phyloP scores from a whole-genome alignment of 768 basidiomycete genomes.

The Cystofilobasidium capitatum region DNA sequence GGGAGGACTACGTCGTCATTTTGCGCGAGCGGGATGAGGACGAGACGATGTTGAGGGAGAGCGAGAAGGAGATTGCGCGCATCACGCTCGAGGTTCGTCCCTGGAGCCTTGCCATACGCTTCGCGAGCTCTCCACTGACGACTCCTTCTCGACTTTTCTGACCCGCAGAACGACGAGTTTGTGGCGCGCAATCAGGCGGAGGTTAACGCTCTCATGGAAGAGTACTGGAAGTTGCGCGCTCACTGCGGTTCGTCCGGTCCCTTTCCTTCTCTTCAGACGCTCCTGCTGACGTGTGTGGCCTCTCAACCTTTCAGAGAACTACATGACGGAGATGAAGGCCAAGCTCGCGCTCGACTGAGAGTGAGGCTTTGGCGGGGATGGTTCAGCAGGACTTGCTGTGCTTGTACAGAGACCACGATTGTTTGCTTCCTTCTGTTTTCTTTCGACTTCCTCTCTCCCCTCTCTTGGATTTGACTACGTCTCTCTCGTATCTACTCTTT shows the following conservation, averaged over 20 bases:
- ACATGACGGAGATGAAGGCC: conserved; percentile 19
- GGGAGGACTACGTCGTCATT: conserved; percentile 56
- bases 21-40: conserved; percentile 32
- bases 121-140: no score
- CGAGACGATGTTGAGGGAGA: conserved; percentile 61
- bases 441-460: no score
- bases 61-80: conserved; percentile 55
- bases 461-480: no score
- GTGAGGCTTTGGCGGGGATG: no score
- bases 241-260: conserved; percentile 51
- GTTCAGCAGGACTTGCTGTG: no score
- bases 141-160: no score
- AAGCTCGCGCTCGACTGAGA: conserved; percentile 20
- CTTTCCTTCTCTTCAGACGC: not conserved
- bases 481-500: not conserved
- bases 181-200: conserved; percentile 64
- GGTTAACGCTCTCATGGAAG: conserved; percentile 66
- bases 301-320: not conserved
- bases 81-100: conserved; percentile 46
- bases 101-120: not conserved
- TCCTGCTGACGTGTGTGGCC: no score
- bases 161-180: conserved; percentile 60
- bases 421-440: no score
- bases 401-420: no score
- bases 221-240: conserved; percentile 72